A percentile compares a stretch with the other conserved stretches of the same genome.
Conservation (phyloP, 345 rosid species). For the Bretschneidera sinensis region DNA sequence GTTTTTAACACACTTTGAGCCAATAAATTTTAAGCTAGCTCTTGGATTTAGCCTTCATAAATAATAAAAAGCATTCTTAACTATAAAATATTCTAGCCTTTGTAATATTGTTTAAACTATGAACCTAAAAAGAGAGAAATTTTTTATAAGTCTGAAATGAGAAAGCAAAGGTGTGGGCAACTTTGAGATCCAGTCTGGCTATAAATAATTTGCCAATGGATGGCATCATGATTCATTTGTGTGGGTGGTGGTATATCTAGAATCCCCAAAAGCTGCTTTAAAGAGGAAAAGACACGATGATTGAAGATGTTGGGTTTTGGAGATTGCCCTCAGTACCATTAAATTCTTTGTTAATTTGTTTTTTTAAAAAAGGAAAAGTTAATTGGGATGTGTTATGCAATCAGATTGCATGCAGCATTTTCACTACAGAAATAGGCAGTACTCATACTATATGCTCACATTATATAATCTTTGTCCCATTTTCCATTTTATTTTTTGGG, state of each 20-base stretch:
- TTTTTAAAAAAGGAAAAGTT: not conserved
- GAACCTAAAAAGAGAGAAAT: constrained; percentile 6
- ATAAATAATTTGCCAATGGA: constrained; percentile 34
- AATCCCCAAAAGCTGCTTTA: constrained; percentile 56
- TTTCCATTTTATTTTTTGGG: too few species aligned
- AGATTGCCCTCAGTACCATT: constrained; percentile 16
- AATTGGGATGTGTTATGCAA: not conserved
- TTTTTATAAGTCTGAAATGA: too few species aligned
- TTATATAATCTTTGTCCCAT: too few species aligned
- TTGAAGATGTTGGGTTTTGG: constrained; percentile 35
- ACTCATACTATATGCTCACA: too few species aligned
- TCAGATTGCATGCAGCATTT: not conserved
- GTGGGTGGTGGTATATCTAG: constrained; percentile 47
- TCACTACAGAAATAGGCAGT: not conserved
- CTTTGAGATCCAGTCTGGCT: constrained; percentile 17
- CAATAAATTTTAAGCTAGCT: too few species aligned
- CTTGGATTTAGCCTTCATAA: too few species aligned
- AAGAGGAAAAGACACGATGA: constrained; percentile 40
- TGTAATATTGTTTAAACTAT: too few species aligned
- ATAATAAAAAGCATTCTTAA: too few species aligned
- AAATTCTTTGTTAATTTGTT: not conserved
- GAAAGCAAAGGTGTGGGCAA: constrained; percentile 15
- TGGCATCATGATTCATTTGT: constrained; percentile 42
- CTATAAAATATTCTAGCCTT: too few species aligned
- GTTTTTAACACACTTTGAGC: too few species aligned